Evolutionary conservation across 306 rosid genomes (phyloP).

Genomic region (Cucumis melo): DNA sequence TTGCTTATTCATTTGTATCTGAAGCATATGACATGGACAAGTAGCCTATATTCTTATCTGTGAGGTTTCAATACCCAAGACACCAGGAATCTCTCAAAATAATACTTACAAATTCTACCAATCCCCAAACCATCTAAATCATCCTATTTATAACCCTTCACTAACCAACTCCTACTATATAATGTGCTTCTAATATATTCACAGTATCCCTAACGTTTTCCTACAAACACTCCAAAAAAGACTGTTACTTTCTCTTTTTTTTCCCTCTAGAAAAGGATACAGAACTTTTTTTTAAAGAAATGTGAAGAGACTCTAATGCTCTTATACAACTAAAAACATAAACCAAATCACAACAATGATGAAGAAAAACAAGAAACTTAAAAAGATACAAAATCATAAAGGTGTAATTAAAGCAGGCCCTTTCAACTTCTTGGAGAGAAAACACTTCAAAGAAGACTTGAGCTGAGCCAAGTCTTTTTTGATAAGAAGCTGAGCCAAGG

Average conservation of each 20-base stretch:
- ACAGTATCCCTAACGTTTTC: background rate
- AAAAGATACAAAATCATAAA: too few species aligned
- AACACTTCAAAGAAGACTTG: too few species aligned
- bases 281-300: too few species aligned
- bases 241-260: background rate
- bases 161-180: background rate
- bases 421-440: too few species aligned
- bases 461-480: too few species aligned
- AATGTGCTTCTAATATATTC: background rate
- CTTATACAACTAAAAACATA: too few species aligned
- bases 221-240: background rate
- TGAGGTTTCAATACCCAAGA: background rate
- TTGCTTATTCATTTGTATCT: background rate
- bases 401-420: too few species aligned
- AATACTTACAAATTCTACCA: background rate
- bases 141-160: background rate
- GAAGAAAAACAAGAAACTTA: too few species aligned
- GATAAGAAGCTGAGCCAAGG: too few species aligned
- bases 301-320: too few species aligned
- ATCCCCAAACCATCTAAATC: background rate
- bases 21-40: background rate
- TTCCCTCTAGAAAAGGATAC: too few species aligned
- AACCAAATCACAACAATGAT: too few species aligned
- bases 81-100: background rate
- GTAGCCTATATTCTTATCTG: background rate